Conservation (phyloP, 2,329 filamentous ascomycete genomes). For the Colletotrichum cuscutae region DNA sequence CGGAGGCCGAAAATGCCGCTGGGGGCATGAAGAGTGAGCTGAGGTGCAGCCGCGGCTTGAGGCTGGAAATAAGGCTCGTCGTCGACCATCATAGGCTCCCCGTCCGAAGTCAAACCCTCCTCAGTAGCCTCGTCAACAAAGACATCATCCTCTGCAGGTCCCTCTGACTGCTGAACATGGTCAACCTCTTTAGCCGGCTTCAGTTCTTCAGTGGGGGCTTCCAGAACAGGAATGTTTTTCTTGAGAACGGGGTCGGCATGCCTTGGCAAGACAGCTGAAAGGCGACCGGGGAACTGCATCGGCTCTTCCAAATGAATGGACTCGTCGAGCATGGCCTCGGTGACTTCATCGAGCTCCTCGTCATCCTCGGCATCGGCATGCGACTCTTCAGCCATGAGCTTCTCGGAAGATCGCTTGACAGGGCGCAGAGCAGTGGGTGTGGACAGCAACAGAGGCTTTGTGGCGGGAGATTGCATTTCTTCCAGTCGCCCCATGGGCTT, state of each 20-base stretch:
- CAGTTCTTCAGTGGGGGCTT: constrained; percentile 20
- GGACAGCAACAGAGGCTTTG: constrained; percentile 49
- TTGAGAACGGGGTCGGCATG: constrained; percentile 51
- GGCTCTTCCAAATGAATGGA: constrained; percentile 45
- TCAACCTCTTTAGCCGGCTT: not conserved
- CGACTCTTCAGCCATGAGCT: constrained; percentile 48
- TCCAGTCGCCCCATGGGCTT: constrained; percentile 36
- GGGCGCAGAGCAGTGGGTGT: constrained; percentile 40
- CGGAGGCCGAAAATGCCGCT: constrained; percentile 55
- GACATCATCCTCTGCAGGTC: constrained; percentile 29
- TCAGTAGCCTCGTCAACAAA: constrained; percentile 7
- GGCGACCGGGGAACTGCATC: constrained; percentile 55
- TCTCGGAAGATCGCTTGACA: constrained; percentile 46
- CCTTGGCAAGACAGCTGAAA: constrained; percentile 57
- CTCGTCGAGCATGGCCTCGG: constrained; percentile 40
- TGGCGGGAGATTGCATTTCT: constrained; percentile 43
- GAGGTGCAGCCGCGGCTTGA: constrained; percentile 38
- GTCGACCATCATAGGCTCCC: constrained; percentile 37
- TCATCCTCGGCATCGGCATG: constrained; percentile 25
- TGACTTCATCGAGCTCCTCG: constrained; percentile 38
- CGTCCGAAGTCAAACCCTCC: constrained; percentile 2
- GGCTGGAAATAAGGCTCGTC: constrained; percentile 42
- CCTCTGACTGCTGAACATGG: constrained; percentile 4
- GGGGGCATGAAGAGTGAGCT: constrained; percentile 41
- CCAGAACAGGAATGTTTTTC: constrained; percentile 44